Evolutionary conservation across 2,329 filamentous ascomycete species (phyloP).

Genomic region (Grosmannia huntii): DNA sequence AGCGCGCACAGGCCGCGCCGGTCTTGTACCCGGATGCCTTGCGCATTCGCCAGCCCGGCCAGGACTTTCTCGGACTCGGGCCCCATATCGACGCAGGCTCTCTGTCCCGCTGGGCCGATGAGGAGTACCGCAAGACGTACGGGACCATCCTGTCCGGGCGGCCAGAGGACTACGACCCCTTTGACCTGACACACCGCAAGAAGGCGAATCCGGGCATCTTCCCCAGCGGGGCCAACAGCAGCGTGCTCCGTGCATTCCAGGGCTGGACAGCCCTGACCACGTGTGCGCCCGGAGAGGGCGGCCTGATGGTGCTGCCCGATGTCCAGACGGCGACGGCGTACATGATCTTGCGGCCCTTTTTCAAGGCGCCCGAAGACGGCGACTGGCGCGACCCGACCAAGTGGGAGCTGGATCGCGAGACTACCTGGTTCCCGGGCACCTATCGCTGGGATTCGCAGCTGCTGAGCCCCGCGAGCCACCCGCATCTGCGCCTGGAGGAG

Average conservation of each 20-base stretch:
- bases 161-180: slow-evolving; percentile 23
- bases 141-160: slow-evolving; percentile 22
- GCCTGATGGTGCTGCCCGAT: slow-evolving; percentile 26
- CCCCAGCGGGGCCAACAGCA: slow-evolving; percentile 22
- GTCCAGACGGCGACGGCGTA: slow-evolving; percentile 24
- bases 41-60: slow-evolving; percentile 24
- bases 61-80: slow-evolving; percentile 26
- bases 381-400: slow-evolving; percentile 21
- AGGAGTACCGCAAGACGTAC: slow-evolving; percentile 24
- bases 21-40: slow-evolving; percentile 26
- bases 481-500: slow-evolving; percentile 24
- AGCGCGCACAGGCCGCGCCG: slow-evolving; percentile 17
- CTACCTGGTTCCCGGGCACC: slow-evolving; percentile 25
- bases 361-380: slow-evolving; percentile 18
- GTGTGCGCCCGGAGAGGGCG: slow-evolving; percentile 21
- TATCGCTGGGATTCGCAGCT: slow-evolving; percentile 20
- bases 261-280: slow-evolving; percentile 29
- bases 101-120: slow-evolving; percentile 28
- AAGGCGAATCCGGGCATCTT: slow-evolving; percentile 22
- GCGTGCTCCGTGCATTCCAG: slow-evolving; percentile 25
- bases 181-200: slow-evolving; percentile 22
- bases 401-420: slow-evolving; percentile 21
- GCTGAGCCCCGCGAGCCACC: slow-evolving; percentile 22
- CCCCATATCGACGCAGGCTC: slow-evolving; percentile 31
- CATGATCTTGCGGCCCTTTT: slow-evolving; percentile 28